phyloP scores from a whole-genome alignment of 345 rosid species.

The Toxicodendron radicans region DNA sequence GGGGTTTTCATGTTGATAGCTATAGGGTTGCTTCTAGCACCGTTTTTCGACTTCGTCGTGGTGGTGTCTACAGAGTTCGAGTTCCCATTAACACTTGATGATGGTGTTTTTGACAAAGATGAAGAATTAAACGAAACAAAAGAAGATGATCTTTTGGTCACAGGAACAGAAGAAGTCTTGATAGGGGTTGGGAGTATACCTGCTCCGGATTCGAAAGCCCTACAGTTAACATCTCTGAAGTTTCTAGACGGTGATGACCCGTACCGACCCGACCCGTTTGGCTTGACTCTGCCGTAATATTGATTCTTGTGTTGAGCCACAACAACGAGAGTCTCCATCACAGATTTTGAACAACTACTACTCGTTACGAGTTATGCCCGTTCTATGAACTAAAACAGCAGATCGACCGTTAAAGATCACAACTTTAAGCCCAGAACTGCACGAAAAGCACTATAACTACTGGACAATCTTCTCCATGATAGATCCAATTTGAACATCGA shows the following conservation, averaged over 20 bases:
- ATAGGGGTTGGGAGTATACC: slow-evolving; percentile 75
- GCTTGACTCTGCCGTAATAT: slow-evolving; percentile 44
- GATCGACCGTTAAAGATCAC: slow-evolving; percentile 27
- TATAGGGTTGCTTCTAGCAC: slow-evolving; percentile 50
- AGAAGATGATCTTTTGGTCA: slow-evolving; percentile 26
- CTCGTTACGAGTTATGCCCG: slow-evolving; percentile 6
- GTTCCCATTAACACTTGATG: slow-evolving; percentile 17
- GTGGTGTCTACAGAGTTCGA: slow-evolving; percentile 18
- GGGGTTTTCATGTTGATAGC: slow-evolving; percentile 38
- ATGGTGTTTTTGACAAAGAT: slow-evolving; percentile 34
- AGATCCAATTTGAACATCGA: slow-evolving; percentile 39
- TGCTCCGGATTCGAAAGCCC: slow-evolving; percentile 68
- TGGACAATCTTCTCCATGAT: slow-evolving; percentile 31
- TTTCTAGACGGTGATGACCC: slow-evolving; percentile 53
- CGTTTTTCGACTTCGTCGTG: slow-evolving; percentile 13
- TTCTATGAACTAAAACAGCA: slow-evolving; percentile 5
- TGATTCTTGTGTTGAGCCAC: slow-evolving; percentile 68
- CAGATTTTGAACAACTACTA: slow-evolving; percentile 14
- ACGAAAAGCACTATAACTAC: neutral
- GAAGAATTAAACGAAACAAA: slow-evolving; percentile 24
- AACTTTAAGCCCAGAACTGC: slow-evolving; percentile 17
- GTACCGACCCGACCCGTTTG: slow-evolving; percentile 40
- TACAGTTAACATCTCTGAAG: slow-evolving; percentile 67
- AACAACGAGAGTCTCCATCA: slow-evolving; percentile 83
- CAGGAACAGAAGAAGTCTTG: slow-evolving; percentile 32